Base-by-base conservation (phyloP, 2,329 filamentous ascomycete species). In the Pseudocercospora fijiensis region DNA sequence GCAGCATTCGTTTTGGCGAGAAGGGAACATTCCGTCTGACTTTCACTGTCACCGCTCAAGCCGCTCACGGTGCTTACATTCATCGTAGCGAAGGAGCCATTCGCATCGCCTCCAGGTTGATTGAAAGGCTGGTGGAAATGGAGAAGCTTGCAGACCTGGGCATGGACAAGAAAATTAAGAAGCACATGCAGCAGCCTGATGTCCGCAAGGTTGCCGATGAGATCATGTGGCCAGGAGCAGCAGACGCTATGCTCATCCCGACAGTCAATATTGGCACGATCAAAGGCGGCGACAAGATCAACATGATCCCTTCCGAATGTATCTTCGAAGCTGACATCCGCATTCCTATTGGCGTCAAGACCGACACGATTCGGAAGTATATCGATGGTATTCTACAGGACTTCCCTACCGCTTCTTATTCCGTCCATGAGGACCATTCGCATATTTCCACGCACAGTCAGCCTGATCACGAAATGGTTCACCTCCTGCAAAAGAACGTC, bases 231-330 rank as follows among this genome's bases (percentile, higher is more conserved):
- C 11, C 64, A 24, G 77, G 78, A 0, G 75, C 77, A 6, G 71
- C 73, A 5, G 69, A 73, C 41, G 72, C 73, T 8, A 71, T 77
- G 47, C 61, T 75, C 5, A 71, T 67, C 45, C 74, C 78, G 0
- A 80, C 77, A 0, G 68, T 81, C 10, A 79, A 79, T 59, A 77
- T 79, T 37, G 78, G 78, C 9, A 76, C 73, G 4, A 76, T 80
- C n/a, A 68, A 72, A 26, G 78, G 78, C 5, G 79, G 78, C 2
- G 63, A 75, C 9, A 79, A 80, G 60, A 77, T 80, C 65, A 80
- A 80, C 63, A 78, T 78, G 70, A 79, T 80, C 26, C 77, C 78
- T 0, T 74, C 76, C 3, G 51, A 65, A 16, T 79, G 77, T 53
- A 63, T 69, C 1, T 78, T 80, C 61, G 77, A 79, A 65, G 72